phyloP scores from a whole-genome alignment of 495 filamentous ascomycete genomes.

The Tetracladium setigerum region DNA sequence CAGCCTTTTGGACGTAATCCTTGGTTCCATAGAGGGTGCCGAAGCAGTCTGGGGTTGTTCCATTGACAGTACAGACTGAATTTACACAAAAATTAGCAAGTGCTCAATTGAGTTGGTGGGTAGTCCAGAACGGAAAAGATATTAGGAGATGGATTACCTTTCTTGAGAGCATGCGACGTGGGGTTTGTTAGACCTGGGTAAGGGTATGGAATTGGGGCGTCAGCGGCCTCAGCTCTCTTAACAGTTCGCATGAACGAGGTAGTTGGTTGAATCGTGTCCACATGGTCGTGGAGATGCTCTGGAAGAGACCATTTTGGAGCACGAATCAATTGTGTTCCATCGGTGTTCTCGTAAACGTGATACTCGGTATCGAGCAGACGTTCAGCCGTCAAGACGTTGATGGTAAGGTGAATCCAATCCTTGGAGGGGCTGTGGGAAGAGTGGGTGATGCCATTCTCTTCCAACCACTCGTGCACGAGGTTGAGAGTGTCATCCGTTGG shows the following conservation, averaged over 20 bases:
- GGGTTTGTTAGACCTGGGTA: background rate
- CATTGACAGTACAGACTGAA: conserved; percentile 38
- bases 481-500: conserved; percentile 34
- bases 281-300: conserved; percentile 44
- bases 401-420: conserved; percentile 44
- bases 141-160: background rate
- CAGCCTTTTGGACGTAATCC: conserved; percentile 28
- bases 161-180: background rate
- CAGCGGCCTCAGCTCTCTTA: conserved; percentile 3
- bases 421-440: conserved; percentile 39
- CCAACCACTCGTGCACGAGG: conserved; percentile 39
- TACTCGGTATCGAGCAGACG: conserved; percentile 51
- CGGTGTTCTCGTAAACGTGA: conserved; percentile 44
- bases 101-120: conserved; percentile 13
- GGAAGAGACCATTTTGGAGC: conserved; percentile 46
- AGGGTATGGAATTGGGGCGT: conserved; percentile 1
- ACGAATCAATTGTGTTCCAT: conserved; percentile 26
- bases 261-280: conserved; percentile 60
- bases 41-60: conserved; percentile 46
- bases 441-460: conserved; percentile 37
- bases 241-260: conserved; percentile 47
- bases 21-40: conserved; percentile 46
- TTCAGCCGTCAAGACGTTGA: conserved; percentile 45
- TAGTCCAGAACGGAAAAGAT: conserved; percentile 17
- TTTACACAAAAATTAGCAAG: conserved; percentile 23